These are phyloP conservation scores for Phytophthora multivora DNA, from an alignment of 352 stramenopile genomes.

Conservation along the genomic window DNA sequence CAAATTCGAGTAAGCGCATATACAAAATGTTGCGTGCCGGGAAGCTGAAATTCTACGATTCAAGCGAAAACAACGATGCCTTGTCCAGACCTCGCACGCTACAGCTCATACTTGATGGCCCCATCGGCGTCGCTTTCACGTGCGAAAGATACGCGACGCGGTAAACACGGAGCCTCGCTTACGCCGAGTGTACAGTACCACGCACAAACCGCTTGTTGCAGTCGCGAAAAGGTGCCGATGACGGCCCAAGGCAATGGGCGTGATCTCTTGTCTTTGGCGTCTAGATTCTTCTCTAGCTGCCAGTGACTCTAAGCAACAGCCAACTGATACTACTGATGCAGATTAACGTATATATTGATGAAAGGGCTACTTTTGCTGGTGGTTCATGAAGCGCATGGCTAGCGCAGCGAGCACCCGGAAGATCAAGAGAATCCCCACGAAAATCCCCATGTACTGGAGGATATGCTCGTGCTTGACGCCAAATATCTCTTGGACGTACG, in stretches of 20 bases:
- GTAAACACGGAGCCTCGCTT: conserved; percentile 7
- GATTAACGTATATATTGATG: too few relatives aligned
- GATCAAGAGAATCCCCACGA: background rate
- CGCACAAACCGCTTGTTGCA: background rate
- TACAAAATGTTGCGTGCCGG: too few relatives aligned
- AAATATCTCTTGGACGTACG: background rate
- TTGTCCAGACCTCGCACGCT: too few relatives aligned
- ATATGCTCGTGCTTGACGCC: background rate
- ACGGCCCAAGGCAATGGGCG: background rate
- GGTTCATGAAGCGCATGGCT: background rate
- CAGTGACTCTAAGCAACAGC: too few relatives aligned
- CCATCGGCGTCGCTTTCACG: too few relatives aligned
- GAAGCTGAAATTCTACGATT: too few relatives aligned
- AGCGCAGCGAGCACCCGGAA: background rate
- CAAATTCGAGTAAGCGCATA: too few relatives aligned
- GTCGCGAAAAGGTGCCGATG: conserved; percentile 1
- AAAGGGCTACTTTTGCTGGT: background rate
- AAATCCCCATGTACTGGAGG: background rate
- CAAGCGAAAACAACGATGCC: too few relatives aligned
- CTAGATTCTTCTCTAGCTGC: background rate
- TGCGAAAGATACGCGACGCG: conserved; percentile 1
- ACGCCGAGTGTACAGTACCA: conserved; percentile 3
- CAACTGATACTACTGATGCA: too few relatives aligned
- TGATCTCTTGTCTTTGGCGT: background rate
- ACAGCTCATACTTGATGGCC: too few relatives aligned